Evolutionary conservation across 495 filamentous ascomycete genomes (phyloP).

Genomic region (Penicillium canariense): DNA sequence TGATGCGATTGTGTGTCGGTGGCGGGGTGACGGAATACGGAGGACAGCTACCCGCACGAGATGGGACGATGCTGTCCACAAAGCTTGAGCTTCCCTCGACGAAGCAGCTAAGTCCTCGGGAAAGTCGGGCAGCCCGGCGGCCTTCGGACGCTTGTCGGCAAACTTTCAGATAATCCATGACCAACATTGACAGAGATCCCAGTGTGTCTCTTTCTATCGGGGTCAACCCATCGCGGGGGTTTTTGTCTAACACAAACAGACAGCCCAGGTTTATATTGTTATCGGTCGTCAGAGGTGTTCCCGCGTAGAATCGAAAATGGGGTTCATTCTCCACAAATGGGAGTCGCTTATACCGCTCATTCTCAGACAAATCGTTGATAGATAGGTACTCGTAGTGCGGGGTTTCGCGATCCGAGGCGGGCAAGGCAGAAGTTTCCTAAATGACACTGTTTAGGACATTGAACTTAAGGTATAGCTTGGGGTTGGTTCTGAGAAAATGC

Average conservation of each 20-base stretch:
- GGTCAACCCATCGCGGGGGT: slow-evolving; percentile 36
- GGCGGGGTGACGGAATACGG: slow-evolving; percentile 25
- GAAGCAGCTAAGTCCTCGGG: slow-evolving; percentile 60
- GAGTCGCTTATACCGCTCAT: slow-evolving; percentile 41
- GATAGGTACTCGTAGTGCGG: slow-evolving; percentile 34
- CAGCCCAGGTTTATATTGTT: slow-evolving; percentile 69
- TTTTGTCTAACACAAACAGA: slow-evolving; percentile 61
- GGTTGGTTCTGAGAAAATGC: background rate
- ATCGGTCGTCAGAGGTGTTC: slow-evolving; percentile 59
- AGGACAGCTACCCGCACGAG: slow-evolving; percentile 24
- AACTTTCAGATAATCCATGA: slow-evolving; percentile 64
- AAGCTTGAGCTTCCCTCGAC: slow-evolving; percentile 55
- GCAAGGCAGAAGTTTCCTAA: slow-evolving; percentile 36
- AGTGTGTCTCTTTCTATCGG: slow-evolving; percentile 40
- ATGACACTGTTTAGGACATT: background rate
- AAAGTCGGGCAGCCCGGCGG: slow-evolving; percentile 56
- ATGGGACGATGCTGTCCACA: slow-evolving; percentile 32
- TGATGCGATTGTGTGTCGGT: slow-evolving; percentile 27
- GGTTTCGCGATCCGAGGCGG: slow-evolving; percentile 29
- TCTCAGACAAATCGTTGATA: slow-evolving; percentile 37
- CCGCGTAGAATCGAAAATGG: slow-evolving; percentile 47
- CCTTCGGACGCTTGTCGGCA: slow-evolving; percentile 56
- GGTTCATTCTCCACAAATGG: slow-evolving; percentile 43
- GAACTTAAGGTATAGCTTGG: too few species aligned
- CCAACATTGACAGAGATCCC: slow-evolving; percentile 49